phyloP scores from a whole-genome alignment of 371 early-diverging fungal genomes.

The Rhizopus arrhizus region DNA sequence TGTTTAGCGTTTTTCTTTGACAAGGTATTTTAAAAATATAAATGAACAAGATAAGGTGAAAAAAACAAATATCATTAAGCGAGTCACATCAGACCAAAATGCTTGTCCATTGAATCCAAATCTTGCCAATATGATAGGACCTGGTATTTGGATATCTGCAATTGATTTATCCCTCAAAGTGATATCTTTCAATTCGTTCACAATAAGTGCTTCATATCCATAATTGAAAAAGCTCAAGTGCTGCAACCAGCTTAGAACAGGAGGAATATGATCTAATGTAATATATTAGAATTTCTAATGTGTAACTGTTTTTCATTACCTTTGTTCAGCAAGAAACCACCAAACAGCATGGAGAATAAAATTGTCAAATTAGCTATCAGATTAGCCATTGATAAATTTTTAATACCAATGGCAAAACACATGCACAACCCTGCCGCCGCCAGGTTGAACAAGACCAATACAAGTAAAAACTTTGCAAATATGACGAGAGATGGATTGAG shows the following conservation, averaged over 20 bases:
- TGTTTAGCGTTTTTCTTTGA: conserved; percentile 43
- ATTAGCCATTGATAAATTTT: conserved; percentile 75
- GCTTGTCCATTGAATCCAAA: conserved; percentile 56
- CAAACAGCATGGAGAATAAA: conserved; percentile 88
- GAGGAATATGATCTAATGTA: conserved; percentile 44
- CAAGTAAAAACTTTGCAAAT: conserved; percentile 80
- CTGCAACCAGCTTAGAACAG: conserved; percentile 67
- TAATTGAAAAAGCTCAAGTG: conserved; percentile 84
- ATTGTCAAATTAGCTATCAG: conserved; percentile 77
- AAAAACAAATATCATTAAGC: conserved; percentile 30
- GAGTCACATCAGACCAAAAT: conserved; percentile 44
- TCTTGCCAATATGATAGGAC: conserved; percentile 47
- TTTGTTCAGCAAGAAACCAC: conserved; percentile 86
- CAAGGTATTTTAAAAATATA: conserved; percentile 46
- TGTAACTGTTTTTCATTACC: conserved; percentile 28
- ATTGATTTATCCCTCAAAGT: conserved; percentile 49
- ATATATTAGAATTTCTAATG: conserved; percentile 1
- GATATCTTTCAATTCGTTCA: conserved; percentile 64
- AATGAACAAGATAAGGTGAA: conserved; percentile 36
- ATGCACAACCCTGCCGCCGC: conserved; percentile 79
- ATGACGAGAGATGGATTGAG: conserved; percentile 57
- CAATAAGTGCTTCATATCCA: conserved; percentile 86
- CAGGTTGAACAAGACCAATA: conserved; percentile 81
- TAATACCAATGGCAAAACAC: conserved; percentile 73
- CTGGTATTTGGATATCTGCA: conserved; percentile 56